These are phyloP conservation scores for Dillenia turbinata DNA, from an alignment of 164 flowering plant species.

Conservation along the genomic window DNA sequence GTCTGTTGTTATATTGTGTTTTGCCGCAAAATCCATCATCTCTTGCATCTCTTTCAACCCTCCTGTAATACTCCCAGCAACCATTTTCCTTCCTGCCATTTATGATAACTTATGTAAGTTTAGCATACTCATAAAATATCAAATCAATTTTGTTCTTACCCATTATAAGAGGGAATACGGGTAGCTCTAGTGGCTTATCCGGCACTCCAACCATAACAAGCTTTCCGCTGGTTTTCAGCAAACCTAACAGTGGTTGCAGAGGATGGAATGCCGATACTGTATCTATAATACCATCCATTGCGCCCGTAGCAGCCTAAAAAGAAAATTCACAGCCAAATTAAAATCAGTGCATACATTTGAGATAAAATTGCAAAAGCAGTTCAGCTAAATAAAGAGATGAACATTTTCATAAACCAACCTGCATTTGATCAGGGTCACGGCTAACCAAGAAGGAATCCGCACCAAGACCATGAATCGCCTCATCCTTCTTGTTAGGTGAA, in stretches of 20 bases:
- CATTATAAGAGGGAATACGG: conserved; percentile 29
- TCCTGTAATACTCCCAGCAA: conserved; percentile 33
- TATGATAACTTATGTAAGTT: too few species aligned
- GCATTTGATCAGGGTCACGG: conserved; percentile 37
- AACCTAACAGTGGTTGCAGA: conserved; percentile 33
- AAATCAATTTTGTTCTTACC: conserved; percentile 25
- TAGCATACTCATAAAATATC: too few species aligned
- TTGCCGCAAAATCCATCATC: conserved; percentile 37
- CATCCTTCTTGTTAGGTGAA: conserved; percentile 49
- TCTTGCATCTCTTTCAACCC: conserved; percentile 42
- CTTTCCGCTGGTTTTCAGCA: conserved; percentile 50
- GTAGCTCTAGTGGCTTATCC: conserved; percentile 41
- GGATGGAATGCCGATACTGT: conserved; percentile 56
- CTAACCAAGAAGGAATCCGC: conserved; percentile 60
- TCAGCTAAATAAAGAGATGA: too few species aligned
- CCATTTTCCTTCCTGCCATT: conserved; percentile 29
- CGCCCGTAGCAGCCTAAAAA: conserved; percentile 40
- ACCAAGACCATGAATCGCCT: conserved; percentile 49
- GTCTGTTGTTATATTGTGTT: conserved; percentile 32
- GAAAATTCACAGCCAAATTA: too few species aligned
- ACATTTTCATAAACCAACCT: conserved; percentile 18
- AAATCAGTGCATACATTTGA: too few species aligned
- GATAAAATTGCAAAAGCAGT: too few species aligned
- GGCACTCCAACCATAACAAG: conserved; percentile 55
- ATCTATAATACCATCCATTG: conserved; percentile 53